Conservation (phyloP, 805 yeast genomes). For the Myxozyma melibiosi region DNA sequence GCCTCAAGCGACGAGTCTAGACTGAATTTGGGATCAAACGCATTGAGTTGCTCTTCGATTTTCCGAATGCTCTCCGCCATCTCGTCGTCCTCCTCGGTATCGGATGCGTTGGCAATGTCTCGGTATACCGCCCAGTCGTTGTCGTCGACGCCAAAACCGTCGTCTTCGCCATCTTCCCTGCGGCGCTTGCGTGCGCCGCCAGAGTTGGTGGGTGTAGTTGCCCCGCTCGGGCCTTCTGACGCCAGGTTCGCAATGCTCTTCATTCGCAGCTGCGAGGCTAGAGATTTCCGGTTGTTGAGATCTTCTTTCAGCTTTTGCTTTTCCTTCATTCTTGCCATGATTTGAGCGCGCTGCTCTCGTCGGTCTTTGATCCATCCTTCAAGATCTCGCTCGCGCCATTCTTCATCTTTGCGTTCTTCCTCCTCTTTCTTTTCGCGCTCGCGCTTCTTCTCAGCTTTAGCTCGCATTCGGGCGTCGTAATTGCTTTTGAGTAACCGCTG, state of each 20-base stretch:
- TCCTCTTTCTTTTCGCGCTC: conserved; percentile 63
- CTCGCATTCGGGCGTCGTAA: conserved; percentile 82
- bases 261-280: conserved; percentile 91
- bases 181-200: conserved; percentile 27
- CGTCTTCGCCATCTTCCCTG: conserved; percentile 75
- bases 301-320: conserved; percentile 72
- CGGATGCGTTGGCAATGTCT: conserved; percentile 72
- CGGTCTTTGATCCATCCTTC: conserved; percentile 78
- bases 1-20: conserved; percentile 71
- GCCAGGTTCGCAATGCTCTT: conserved; percentile 86
- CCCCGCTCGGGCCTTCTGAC: conserved; percentile 48
- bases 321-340: conserved; percentile 68
- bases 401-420: conserved; percentile 64
- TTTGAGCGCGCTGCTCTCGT: conserved; percentile 57
- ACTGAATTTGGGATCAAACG: conserved; percentile 82
- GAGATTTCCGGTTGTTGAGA: conserved; percentile 83
- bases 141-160: conserved; percentile 92
- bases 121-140: conserved; percentile 94
- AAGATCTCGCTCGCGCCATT: conserved; percentile 76
- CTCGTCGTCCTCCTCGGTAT: conserved; percentile 74
- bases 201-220: neutral
- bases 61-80: conserved; percentile 39
- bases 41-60: conserved; percentile 74
- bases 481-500: conserved; percentile 84
- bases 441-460: conserved; percentile 72